Base-by-base conservation (phyloP, 202 grass and related monocot species). In the Panicum hallii region DNA sequence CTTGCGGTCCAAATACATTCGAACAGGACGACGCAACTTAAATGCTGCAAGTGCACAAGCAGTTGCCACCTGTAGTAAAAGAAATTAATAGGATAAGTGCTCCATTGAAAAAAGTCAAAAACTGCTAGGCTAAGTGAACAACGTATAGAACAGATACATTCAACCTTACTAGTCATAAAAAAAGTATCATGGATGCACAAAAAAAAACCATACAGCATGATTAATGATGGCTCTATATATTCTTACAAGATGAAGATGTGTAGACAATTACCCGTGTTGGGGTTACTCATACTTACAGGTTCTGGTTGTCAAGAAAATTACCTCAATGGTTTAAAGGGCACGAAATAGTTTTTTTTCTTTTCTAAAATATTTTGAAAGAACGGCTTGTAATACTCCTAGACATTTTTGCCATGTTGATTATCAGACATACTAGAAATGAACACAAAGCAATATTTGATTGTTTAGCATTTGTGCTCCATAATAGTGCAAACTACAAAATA, bases 1-100 rank as follows among this genome's bases (percentile, higher is more conserved):
- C 67, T 94, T 94, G 40, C 95, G 95, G 74, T 97, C 92, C 84
- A 94, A 87, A 80, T 94, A 97, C 85, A 97, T 97, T 77, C 92
- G 84, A 74, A 97, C 90, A 72, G 92, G 90, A 65, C 85, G 86
- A 12, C 20, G 72, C 76, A 97, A 67, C 68, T 93, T 97, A 88
- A 89, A 87, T 20, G 95, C 95, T 75, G 92, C 89, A 83, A 97
- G 87, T 54, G 95, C 95, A 94, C 95, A 93, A 65, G 92, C 90
- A 52, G 87, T 75, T 2, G 90, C 95, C 81, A 97, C 90, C 95
- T 94, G 78, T 19, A 82, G 67, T 67, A 23, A 82, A 75, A 60
- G 43, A 17, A 80, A 23, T 48, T 36, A 72, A 50, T 72, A 62
- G 0, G 9, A n/a, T 58, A 38, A 85, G 54, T 75, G 32, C 50